phyloP scores from a whole-genome alignment of 129 eudicot genomes.

The Centrapalus pauciflorus region DNA sequence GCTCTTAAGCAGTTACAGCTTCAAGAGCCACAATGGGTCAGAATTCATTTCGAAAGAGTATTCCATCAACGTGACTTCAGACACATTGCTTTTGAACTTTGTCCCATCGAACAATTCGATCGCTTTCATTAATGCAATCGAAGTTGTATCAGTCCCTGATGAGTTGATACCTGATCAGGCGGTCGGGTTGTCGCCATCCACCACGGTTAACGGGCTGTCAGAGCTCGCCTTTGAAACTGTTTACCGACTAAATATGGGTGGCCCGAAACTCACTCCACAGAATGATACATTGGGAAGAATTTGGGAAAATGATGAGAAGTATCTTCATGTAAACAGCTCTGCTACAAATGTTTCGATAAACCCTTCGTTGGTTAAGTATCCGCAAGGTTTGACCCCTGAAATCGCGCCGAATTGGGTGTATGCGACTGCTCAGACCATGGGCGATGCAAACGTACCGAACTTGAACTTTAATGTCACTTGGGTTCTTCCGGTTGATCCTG shows the following conservation, averaged over 20 bases:
- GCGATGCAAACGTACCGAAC: slow-evolving; percentile 62
- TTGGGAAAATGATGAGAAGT: slow-evolving; percentile 85
- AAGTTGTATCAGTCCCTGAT: slow-evolving; percentile 84
- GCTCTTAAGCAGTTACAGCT: slow-evolving; percentile 64
- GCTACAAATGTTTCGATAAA: slow-evolving; percentile 66
- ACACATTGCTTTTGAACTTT: slow-evolving; percentile 52
- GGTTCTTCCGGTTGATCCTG: slow-evolving; percentile 83
- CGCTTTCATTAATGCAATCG: slow-evolving; percentile 88
- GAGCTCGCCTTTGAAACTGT: slow-evolving; percentile 75
- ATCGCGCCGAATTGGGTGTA: slow-evolving; percentile 89
- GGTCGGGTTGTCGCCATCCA: slow-evolving; percentile 32
- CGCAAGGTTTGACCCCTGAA: slow-evolving; percentile 39
- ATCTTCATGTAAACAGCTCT: slow-evolving; percentile 92
- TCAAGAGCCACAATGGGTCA: slow-evolving; percentile 44
- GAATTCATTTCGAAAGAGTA: slow-evolving; percentile 66
- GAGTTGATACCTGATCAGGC: slow-evolving; percentile 73
- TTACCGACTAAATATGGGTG: slow-evolving; percentile 91
- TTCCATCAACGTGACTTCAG: slow-evolving; percentile 58
- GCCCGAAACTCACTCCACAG: slow-evolving; percentile 66
- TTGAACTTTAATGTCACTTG: slow-evolving; percentile 84
- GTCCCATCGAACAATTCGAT: slow-evolving; percentile 76
- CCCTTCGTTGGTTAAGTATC: slow-evolving; percentile 62
- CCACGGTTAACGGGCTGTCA: slow-evolving; percentile 50
- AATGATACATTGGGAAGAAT: slow-evolving; percentile 90
- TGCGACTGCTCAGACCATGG: slow-evolving; percentile 85